Evolutionary conservation across 2,329 filamentous ascomycete species (phyloP), one percentile per base, ranked within the genome.

Genomic region (Clonostachys sp.): DNA sequence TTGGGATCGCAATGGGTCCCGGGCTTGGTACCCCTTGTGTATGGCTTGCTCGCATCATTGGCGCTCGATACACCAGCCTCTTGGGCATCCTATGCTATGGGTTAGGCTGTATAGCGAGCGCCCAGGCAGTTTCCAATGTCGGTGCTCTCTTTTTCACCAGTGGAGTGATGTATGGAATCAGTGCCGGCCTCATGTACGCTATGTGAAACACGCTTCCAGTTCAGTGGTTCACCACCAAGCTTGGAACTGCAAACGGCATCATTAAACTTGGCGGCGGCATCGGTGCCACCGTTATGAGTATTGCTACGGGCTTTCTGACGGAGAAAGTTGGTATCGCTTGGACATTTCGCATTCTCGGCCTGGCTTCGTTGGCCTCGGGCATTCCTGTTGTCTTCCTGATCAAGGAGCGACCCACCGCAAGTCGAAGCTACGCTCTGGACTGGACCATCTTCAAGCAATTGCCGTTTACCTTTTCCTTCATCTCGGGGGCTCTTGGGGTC

Each of bases 321-420:
- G 55, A 65, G 2, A 57, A 51, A 6, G 58, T 70, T 34, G 76
- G 70, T 42, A 60, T 60, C 9, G 68, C 60, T 8, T 80, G 73
- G 75, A 67, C 73, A 2, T 77, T 74, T 51, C 67, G 75, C 13
- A 66, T 76, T 16, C 58, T 81, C 7, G 76, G 77, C 0, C 54
- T 80, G 12, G 50, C 71, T n/a, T 77, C 69, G 4, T 56, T 79
- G 12, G 68, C 56, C 3, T 81, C 77, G 0, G 76, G 76, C 2
- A 55, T 80, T 2, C 78, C 79, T 1, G 73, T 73, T 1, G 76
- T 76, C 0, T 77, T 65, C 51, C 53, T 80, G 5, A 68, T 81
- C 38, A 69, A 67, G 46, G 74, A 78, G 50, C 63, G 73, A 12
- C 60, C 60, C 2, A 16, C 10, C 7, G 44, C 20, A 12, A 16